Base-by-base conservation (phyloP, 306 rosid genomes). In the Quercus engelmannii region DNA sequence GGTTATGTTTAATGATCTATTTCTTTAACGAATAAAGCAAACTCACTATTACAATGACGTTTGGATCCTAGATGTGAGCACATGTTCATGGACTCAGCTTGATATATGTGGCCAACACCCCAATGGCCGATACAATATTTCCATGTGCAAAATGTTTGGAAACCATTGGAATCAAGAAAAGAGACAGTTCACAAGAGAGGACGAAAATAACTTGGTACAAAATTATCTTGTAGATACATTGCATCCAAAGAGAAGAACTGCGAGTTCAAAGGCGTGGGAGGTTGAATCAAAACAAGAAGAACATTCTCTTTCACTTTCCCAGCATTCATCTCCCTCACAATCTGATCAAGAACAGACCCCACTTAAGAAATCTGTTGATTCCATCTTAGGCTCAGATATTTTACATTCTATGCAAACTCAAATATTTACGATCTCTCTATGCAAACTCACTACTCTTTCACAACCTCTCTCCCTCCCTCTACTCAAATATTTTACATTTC, bases 271-370 rank as follows among this genome's bases (percentile, higher is more conserved):
- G 83, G 86, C 78, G 67, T 89, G 87, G 91, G 92, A 90, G 73
- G 82, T 89, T 56, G 96, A 95, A 59, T 86, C 91, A 28, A 97
- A 93, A 76, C 97, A 89, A 81, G 99, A 95, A 91, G 98, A 95
- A 79, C 98, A 93, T 83, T 95, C 99, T 65, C 86, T 93, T 62
- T 93, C 99, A 6, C 78, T 93, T 28, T 94, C 98, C 3, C 98
- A 94, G 77, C 87, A 89, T 75, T 92, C 97, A 38, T 92, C 98
- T 43, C 95, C 97, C 25, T 94, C 98, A 21, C 94, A 79, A 74
- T 92, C 98, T 18, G 96, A 94, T 86, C 98, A 94, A 85, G 98
- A 94, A 73, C 97, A 81, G 76, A 81, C 89, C 35, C 90, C 87
- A 15, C 79, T 75, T 68, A 86, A 81, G 30, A 92, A 68, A 74